Conservation (phyloP, 305 asterid species). For the Stenogyne calaminthoides region DNA sequence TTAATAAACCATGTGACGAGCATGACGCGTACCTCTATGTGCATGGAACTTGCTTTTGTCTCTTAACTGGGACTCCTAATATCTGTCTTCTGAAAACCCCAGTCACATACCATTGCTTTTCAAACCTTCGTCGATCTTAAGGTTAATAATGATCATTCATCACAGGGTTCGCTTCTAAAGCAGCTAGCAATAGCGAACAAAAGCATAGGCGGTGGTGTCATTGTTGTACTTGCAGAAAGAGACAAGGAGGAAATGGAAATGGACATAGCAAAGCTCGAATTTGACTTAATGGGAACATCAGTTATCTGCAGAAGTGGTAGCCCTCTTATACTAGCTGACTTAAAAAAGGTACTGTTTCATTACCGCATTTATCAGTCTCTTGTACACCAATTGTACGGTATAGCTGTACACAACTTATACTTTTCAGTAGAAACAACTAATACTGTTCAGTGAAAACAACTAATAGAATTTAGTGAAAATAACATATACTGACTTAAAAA, state of each 20-base stretch:
- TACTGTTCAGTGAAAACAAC: too few relatives aligned
- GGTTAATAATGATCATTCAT: conserved; percentile 23
- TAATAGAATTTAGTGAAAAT: too few relatives aligned
- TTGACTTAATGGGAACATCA: conserved; percentile 93
- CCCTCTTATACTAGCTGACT: conserved; percentile 95
- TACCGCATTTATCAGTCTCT: background rate
- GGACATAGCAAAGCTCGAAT: conserved; percentile 91
- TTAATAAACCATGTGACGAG: background rate
- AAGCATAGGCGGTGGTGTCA: conserved; percentile 94
- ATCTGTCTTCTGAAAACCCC: conserved; percentile 21
- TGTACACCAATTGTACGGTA: too few relatives aligned
- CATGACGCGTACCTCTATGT: conserved; percentile 10
- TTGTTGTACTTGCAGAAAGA: conserved; percentile 97
- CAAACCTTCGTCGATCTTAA: background rate
- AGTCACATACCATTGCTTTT: conserved; percentile 11
- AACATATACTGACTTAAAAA: conserved; percentile 64
- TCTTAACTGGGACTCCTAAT: background rate
- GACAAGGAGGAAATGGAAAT: conserved; percentile 99
- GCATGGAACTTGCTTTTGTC: background rate
- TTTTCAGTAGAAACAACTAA: too few relatives aligned
- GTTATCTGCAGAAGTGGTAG: conserved; percentile 98
- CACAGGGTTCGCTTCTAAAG: conserved; percentile 94
- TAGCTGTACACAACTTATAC: too few relatives aligned
- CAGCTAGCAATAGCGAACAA: conserved; percentile 96
- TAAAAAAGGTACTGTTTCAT: conserved; percentile 64